Percentiles rank a stretch among this genome's conserved stretches.
Evolutionary conservation across 1,139 yeast genomes (phyloP).

Genomic region (Yamadazyma blattariae): DNA sequence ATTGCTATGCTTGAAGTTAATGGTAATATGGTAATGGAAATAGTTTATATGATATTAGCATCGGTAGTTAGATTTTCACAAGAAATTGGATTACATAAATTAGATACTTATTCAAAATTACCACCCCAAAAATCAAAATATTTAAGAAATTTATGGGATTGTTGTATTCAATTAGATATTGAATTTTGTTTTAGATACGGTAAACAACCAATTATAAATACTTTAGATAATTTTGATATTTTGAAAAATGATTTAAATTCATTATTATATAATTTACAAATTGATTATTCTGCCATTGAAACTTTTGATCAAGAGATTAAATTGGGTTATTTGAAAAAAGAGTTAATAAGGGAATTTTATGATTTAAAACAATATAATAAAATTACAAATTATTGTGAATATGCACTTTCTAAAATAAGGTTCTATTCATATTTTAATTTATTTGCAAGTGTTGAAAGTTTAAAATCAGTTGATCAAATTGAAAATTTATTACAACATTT

Average conservation of each 20-base stretch:
- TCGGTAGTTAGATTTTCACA: conserved; percentile 59
- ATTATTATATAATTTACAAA: neutral
- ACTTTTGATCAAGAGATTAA: conserved; percentile 5
- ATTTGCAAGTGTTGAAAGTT: conserved; percentile 25
- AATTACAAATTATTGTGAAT: conserved; percentile 10
- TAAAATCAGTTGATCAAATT: conserved; percentile 15
- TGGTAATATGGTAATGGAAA: conserved; percentile 36
- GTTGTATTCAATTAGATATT: conserved; percentile 51
- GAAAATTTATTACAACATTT: conserved; percentile 18
- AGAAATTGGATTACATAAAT: conserved; percentile 64
- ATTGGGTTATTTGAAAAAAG: conserved; percentile 10
- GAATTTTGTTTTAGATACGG: conserved; percentile 57
- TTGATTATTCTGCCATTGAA: conserved; percentile 2
- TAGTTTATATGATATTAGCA: conserved; percentile 42
- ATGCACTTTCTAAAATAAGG: conserved; percentile 23
- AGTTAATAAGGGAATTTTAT: conserved; percentile 5
- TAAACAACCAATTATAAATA: conserved; percentile 54
- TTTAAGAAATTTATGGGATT: conserved; percentile 52
- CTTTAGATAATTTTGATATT: conserved; percentile 33
- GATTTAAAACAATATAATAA: neutral
- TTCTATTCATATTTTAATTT: conserved; percentile 27
- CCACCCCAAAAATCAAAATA: conserved; percentile 31
- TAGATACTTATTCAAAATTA: conserved; percentile 44
- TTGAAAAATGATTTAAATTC: conserved; percentile 6
- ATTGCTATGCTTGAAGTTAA: conserved; percentile 41